Evolutionary conservation across 164 flowering plant genomes (phyloP).

Genomic region (Aristolochia fimbriata): DNA sequence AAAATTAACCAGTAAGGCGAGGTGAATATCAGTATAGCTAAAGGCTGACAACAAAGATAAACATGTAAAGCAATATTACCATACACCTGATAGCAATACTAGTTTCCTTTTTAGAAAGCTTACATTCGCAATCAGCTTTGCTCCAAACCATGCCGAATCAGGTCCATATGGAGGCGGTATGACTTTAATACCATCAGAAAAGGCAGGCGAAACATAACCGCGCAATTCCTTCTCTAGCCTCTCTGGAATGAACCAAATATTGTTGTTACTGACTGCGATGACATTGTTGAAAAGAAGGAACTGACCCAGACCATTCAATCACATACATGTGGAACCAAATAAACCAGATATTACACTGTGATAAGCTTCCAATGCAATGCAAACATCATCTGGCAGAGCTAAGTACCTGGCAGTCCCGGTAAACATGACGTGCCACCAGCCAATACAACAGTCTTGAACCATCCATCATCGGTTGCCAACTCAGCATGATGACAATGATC

Average conservation of each 20-base stretch:
- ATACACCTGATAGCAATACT: neutral
- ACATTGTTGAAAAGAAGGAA: neutral
- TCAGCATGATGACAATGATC: constrained; percentile 77
- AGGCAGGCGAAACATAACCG: constrained; percentile 31
- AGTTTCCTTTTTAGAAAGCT: constrained; percentile 11
- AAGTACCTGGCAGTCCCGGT: constrained; percentile 80
- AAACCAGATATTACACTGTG: too few relatives aligned
- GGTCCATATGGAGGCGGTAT: constrained; percentile 76
- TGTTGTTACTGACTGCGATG: neutral
- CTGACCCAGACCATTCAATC: too few relatives aligned
- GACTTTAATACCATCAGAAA: constrained; percentile 56
- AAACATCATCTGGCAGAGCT: too few relatives aligned
- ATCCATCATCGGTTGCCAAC: constrained; percentile 45
- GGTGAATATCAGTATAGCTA: too few relatives aligned
- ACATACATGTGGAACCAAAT: too few relatives aligned
- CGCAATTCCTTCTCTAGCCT: constrained; percentile 79
- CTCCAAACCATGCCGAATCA: constrained; percentile 89
- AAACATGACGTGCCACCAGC: constrained; percentile 87
- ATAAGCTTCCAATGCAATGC: too few relatives aligned
- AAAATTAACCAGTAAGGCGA: too few relatives aligned
- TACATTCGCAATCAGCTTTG: constrained; percentile 79
- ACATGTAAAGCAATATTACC: neutral
- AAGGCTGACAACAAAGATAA: neutral
- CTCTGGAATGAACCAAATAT: constrained; percentile 29
- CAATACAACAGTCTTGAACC: constrained; percentile 90